phyloP scores from a whole-genome alignment of 2,329 filamentous ascomycete genomes.

The Alternaria ethzedia region DNA sequence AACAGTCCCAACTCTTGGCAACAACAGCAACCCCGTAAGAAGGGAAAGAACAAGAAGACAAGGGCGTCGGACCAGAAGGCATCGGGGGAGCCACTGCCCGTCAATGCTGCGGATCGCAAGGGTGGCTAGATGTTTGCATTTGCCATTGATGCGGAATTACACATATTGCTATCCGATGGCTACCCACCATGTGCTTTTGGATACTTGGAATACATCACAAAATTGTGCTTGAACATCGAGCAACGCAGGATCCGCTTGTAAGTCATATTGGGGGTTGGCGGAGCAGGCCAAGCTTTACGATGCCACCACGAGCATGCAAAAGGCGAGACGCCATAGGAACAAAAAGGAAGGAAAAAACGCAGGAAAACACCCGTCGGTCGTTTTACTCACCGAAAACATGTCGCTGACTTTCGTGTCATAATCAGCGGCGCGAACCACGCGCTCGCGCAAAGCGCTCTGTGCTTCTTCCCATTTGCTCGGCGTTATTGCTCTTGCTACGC shows the following conservation, averaged over 20 bases:
- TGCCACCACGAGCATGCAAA: not conserved
- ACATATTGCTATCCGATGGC: not conserved
- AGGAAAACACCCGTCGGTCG: not conserved
- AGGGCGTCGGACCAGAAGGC: slow-evolving; percentile 39
- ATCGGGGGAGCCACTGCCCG: slow-evolving; percentile 51
- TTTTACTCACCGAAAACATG: not conserved
- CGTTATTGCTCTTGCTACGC: slow-evolving; percentile 12
- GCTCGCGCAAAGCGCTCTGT: slow-evolving; percentile 12
- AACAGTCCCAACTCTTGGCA: slow-evolving; percentile 26
- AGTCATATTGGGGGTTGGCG: not conserved
- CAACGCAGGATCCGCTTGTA: not conserved
- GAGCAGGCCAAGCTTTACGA: not conserved
- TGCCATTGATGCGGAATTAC: not conserved
- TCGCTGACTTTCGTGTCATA: slow-evolving; percentile 8
- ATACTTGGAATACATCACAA: not conserved
- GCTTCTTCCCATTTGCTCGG: slow-evolving; percentile 2
- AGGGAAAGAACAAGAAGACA: slow-evolving; percentile 37
- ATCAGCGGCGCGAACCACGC: slow-evolving; percentile 7
- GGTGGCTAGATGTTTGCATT: slow-evolving; percentile 44
- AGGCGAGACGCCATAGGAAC: not conserved
- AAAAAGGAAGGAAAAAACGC: not conserved
- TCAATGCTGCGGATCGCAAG: slow-evolving; percentile 54
- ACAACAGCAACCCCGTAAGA: slow-evolving; percentile 25
- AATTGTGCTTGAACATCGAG: not conserved
- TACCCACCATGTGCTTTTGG: not conserved